Conservation (phyloP, 2,329 filamentous ascomycete species). For the Colletotrichum chlorophyti region DNA sequence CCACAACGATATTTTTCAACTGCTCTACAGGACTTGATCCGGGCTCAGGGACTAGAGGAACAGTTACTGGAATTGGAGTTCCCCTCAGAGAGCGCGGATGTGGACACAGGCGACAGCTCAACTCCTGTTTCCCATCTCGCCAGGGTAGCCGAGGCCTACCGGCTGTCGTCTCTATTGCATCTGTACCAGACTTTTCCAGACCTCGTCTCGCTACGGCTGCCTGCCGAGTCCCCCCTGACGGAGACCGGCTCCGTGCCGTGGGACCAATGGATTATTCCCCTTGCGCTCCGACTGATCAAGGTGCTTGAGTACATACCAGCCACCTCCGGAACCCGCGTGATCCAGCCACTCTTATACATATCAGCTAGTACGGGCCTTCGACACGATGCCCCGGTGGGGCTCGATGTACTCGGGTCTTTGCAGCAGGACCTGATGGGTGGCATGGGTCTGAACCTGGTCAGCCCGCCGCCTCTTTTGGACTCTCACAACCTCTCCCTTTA, state of each 20-base stretch:
- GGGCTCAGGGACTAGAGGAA: slow-evolving; percentile 43
- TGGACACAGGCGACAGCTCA: slow-evolving; percentile 37
- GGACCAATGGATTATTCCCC: slow-evolving; percentile 44
- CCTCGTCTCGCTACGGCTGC: slow-evolving; percentile 37
- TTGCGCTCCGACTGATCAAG: slow-evolving; percentile 40
- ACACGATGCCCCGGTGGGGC: slow-evolving; percentile 24
- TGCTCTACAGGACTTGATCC: slow-evolving; percentile 38
- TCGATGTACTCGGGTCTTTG: slow-evolving; percentile 23
- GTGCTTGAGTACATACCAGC: slow-evolving; percentile 43
- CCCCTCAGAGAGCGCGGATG: slow-evolving; percentile 26
- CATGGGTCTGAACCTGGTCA: background rate
- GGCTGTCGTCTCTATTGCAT: slow-evolving; percentile 43
- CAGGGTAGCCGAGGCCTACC: slow-evolving; percentile 45
- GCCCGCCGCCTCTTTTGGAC: slow-evolving; percentile 9
- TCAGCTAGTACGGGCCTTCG: slow-evolving; percentile 44
- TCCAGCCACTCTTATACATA: slow-evolving; percentile 46
- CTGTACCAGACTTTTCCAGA: slow-evolving; percentile 48
- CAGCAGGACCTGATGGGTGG: slow-evolving; percentile 23
- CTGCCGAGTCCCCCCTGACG: slow-evolving; percentile 27
- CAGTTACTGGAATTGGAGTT: slow-evolving; percentile 40
- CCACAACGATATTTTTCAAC: slow-evolving; percentile 34
- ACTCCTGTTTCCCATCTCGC: slow-evolving; percentile 39
- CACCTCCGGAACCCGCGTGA: slow-evolving; percentile 42
- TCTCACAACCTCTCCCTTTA: slow-evolving; percentile 19
- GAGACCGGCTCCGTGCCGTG: slow-evolving; percentile 35